Percentiles rank a stretch among this genome's conserved stretches.
Evolutionary conservation across 768 basidiomycete genomes (phyloP).

Genomic region (Leccinum subgranulosum): DNA sequence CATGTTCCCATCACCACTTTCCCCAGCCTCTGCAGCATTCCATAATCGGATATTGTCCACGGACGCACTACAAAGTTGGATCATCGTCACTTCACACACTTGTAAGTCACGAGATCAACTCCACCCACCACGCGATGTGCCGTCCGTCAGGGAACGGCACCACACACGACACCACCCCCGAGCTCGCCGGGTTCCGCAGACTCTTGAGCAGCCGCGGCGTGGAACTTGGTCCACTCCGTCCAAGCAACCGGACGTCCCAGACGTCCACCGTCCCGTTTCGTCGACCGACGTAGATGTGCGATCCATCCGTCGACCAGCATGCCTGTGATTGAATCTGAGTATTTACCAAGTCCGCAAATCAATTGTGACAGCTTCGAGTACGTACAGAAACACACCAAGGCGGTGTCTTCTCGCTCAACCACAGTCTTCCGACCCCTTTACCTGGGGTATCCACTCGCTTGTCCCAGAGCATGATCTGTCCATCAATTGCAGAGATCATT

Average conservation of each 20-base stretch:
- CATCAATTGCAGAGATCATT: constrained; percentile 88
- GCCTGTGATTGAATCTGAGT: constrained; percentile 52
- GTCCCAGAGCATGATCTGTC: constrained; percentile 92
- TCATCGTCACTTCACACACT: constrained; percentile 19
- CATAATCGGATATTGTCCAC: constrained; percentile 91
- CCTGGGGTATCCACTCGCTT: constrained; percentile 63
- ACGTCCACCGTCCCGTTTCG: constrained; percentile 89
- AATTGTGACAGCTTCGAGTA: constrained; percentile 13
- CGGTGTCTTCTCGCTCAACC: constrained; percentile 89
- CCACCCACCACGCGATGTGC: constrained; percentile 83
- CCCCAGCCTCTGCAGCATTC: constrained; percentile 81
- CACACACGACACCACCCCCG: constrained; percentile 89
- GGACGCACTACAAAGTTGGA: constrained; percentile 60
- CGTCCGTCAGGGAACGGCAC: constrained; percentile 89
- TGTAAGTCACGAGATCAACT: constrained; percentile 7
- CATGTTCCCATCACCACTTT: constrained; percentile 60
- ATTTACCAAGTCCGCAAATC: background rate
- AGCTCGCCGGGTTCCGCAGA: constrained; percentile 81
- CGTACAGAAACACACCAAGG: constrained; percentile 95
- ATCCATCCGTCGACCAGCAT: constrained; percentile 89
- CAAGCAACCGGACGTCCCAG: constrained; percentile 89
- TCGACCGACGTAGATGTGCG: constrained; percentile 86
- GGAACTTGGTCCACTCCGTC: constrained; percentile 53
- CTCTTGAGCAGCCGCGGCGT: constrained; percentile 81
- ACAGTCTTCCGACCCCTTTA: constrained; percentile 76